Conservation (phyloP, 352 stramenopile genomes). For the Globisporangium abappressorium region DNA sequence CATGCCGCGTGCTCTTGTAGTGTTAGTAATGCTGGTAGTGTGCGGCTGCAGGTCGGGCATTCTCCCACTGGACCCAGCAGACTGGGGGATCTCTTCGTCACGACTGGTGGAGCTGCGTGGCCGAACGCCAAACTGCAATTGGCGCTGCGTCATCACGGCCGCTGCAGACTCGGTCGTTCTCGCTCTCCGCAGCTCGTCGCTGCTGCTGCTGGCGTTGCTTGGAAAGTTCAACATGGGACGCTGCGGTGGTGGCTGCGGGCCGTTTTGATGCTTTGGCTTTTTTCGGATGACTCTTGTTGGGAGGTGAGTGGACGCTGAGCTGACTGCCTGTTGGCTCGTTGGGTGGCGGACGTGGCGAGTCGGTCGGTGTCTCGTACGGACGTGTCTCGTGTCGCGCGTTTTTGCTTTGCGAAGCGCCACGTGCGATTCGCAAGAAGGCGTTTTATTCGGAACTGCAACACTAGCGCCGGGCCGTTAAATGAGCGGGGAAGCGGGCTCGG, state of each 20-base stretch:
- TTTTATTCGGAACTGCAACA: not conserved
- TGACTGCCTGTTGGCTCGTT: not conserved
- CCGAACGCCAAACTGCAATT: conserved; percentile 2
- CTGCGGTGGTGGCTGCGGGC: not conserved
- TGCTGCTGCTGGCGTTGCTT: not conserved
- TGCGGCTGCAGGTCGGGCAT: not conserved
- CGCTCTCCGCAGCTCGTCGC: not conserved
- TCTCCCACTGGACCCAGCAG: too few relatives aligned
- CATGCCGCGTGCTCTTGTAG: not conserved
- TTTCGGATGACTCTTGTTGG: not conserved
- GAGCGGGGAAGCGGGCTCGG: not conserved
- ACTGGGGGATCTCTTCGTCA: not conserved
- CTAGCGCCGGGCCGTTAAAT: not conserved
- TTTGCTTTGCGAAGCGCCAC: not conserved
- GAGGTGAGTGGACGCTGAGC: not conserved
- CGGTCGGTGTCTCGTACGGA: not conserved
- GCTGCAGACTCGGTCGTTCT: not conserved
- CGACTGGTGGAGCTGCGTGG: not conserved
- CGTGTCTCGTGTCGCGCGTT: not conserved
- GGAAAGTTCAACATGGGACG: conserved; percentile 17
- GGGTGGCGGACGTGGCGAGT: not conserved
- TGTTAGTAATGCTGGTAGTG: not conserved
- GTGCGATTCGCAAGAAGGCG: not conserved
- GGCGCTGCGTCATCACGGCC: not conserved
- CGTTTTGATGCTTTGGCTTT: not conserved